Percentiles rank a stretch among this genome's conserved stretches.
These are phyloP conservation scores for Talinum fruticosum DNA, from an alignment of 148 eudicot species.

Conservation along the genomic window DNA sequence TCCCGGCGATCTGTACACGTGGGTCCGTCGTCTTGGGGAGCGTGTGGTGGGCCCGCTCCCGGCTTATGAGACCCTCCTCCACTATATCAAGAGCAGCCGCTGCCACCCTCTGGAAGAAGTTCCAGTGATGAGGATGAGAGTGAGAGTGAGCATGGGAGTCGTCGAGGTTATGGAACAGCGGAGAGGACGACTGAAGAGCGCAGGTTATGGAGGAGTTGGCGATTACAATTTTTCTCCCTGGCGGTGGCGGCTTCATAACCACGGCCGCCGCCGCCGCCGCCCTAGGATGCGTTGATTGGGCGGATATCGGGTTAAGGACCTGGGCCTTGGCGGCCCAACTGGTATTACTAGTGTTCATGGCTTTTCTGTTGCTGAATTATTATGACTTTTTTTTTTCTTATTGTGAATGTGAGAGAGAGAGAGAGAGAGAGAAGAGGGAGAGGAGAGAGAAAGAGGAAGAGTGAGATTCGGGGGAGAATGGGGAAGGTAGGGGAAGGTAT, in stretches of 20 bases:
- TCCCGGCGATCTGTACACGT: conserved; percentile 55
- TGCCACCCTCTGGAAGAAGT: conserved; percentile 39
- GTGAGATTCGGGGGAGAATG: background rate
- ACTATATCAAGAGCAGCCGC: conserved; percentile 40
- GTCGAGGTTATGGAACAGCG: background rate
- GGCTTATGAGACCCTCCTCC: conserved; percentile 32
- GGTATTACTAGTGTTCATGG: background rate
- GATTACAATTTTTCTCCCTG: too few relatives aligned
- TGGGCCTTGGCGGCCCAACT: conserved; percentile 5
- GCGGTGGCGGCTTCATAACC: too few relatives aligned
- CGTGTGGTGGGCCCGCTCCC: conserved; percentile 34
- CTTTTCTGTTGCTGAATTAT: background rate
- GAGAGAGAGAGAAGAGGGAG: background rate
- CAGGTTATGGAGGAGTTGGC: too few relatives aligned
- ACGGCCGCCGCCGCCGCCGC: too few relatives aligned
- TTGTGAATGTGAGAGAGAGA: background rate
- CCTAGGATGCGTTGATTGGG: too few relatives aligned
- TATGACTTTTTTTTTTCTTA: too few relatives aligned
- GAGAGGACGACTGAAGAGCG: conserved; percentile 12
- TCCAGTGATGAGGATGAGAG: conserved; percentile 25
- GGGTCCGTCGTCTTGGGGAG: conserved; percentile 64
- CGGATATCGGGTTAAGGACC: too few relatives aligned
- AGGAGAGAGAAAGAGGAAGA: background rate
- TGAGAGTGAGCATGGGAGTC: background rate
- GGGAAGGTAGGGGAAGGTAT: background rate